Evolutionary conservation across 805 yeast genomes (phyloP).

Genomic region (Ogataea pignaliae): DNA sequence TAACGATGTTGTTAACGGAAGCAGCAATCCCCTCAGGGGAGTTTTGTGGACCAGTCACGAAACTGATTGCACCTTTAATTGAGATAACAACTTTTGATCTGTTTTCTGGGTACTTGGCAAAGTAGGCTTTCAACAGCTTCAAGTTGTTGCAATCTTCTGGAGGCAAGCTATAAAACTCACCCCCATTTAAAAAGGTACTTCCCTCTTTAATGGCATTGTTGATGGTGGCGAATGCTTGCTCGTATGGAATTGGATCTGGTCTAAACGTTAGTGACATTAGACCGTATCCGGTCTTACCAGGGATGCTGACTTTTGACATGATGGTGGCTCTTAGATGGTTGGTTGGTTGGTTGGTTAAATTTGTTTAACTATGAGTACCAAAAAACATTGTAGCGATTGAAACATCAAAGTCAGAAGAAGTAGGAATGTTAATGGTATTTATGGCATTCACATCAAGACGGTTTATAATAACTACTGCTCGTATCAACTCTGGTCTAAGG

Average conservation of each 20-base stretch:
- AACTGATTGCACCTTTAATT: constrained; percentile 56
- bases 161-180: constrained; percentile 68
- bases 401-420: too few species aligned
- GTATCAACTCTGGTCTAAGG: too few species aligned
- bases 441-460: too few species aligned
- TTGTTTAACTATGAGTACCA: neutral
- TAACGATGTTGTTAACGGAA: constrained; percentile 44
- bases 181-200: constrained; percentile 59
- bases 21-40: constrained; percentile 40
- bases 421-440: too few species aligned
- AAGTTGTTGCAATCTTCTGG: constrained; percentile 45
- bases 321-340: neutral
- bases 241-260: constrained; percentile 49
- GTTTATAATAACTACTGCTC: too few species aligned
- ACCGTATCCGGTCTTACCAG: constrained; percentile 57
- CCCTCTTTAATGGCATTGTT: constrained; percentile 46
- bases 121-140: constrained; percentile 51
- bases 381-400: too few species aligned
- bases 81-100: constrained; percentile 54
- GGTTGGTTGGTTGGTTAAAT: neutral
- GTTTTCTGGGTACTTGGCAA: constrained; percentile 51
- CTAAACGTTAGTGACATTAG: constrained; percentile 80
- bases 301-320: constrained; percentile 7
- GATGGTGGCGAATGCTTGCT: constrained; percentile 50
- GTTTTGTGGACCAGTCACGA: constrained; percentile 45